Evolutionary conservation across 306 rosid species (phyloP).

Genomic region (peach (Prunus persica)): DNA sequence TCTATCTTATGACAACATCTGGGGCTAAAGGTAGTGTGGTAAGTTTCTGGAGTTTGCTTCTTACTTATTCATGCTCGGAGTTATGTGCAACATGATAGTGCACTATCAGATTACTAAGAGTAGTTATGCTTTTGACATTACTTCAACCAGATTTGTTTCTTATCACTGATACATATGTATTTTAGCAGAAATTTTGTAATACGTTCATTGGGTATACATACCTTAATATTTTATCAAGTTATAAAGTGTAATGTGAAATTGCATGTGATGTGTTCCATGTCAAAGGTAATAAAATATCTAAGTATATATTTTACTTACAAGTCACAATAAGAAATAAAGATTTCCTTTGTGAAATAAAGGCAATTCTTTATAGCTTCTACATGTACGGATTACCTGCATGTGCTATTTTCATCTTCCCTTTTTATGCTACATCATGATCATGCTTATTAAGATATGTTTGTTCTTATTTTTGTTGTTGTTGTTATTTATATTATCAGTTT

Average conservation of each 20-base stretch:
- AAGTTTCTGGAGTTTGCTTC: slow-evolving; percentile 31
- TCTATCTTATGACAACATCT: slow-evolving; percentile 95
- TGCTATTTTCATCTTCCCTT: background rate
- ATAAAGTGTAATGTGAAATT: background rate
- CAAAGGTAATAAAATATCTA: background rate
- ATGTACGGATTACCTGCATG: background rate
- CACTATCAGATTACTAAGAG: background rate
- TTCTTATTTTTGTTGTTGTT: background rate
- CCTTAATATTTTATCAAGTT: background rate
- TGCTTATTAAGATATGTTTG: background rate
- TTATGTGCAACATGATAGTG: background rate
- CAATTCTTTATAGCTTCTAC: background rate
- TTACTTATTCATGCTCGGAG: background rate
- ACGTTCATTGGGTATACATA: background rate
- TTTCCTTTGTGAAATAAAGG: background rate
- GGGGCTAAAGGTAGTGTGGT: slow-evolving; percentile 97
- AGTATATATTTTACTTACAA: background rate
- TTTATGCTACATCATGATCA: background rate
- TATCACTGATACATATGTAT: too few species aligned
- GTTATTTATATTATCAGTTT: background rate
- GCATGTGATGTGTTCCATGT: background rate
- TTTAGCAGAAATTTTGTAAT: background rate
- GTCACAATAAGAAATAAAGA: background rate
- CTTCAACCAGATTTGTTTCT: background rate
- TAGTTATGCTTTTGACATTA: background rate